These are phyloP conservation scores for Pyrenophora graminea DNA, from an alignment of 2,329 filamentous ascomycete genomes.

Conservation along the genomic window DNA sequence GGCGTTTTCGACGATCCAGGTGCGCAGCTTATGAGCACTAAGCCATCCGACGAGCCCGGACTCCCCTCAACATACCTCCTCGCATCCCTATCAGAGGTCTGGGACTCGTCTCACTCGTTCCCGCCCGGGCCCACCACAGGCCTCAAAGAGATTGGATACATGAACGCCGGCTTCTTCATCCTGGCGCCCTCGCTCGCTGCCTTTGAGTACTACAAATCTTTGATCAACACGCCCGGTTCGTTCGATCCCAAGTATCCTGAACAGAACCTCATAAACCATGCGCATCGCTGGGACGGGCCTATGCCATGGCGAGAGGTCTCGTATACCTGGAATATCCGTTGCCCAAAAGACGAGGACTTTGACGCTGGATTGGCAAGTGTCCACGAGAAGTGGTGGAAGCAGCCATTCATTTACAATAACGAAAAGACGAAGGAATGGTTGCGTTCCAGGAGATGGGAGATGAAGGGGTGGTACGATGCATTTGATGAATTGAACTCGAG, in stretches of 20 bases:
- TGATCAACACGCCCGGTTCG: constrained; percentile 33
- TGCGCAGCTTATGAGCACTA: constrained; percentile 10
- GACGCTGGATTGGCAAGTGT: constrained; percentile 43
- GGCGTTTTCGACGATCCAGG: constrained; percentile 44
- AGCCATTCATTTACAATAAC: constrained; percentile 30
- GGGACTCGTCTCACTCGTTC: constrained; percentile 37
- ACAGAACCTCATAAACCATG: constrained; percentile 47
- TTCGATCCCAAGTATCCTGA: constrained; percentile 43
- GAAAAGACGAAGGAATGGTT: constrained; percentile 41
- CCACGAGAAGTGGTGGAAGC: constrained; percentile 49
- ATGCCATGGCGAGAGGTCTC: constrained; percentile 49
- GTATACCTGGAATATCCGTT: constrained; percentile 47
- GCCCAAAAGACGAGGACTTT: constrained; percentile 43
- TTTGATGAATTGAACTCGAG: not conserved
- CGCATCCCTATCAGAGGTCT: constrained; percentile 40
- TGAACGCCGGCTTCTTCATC: constrained; percentile 49
- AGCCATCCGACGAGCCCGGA: not conserved
- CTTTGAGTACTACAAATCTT: constrained; percentile 39
- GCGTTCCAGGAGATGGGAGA: constrained; percentile 42
- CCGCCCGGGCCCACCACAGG: constrained; percentile 39
- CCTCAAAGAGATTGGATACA: constrained; percentile 35
- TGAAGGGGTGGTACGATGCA: constrained; percentile 47
- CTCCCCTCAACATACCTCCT: constrained; percentile 42
- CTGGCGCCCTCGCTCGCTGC: constrained; percentile 35
- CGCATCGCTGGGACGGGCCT: constrained; percentile 42